Conservation (phyloP, 179 eudicot species). For the Camellia oleifera region DNA sequence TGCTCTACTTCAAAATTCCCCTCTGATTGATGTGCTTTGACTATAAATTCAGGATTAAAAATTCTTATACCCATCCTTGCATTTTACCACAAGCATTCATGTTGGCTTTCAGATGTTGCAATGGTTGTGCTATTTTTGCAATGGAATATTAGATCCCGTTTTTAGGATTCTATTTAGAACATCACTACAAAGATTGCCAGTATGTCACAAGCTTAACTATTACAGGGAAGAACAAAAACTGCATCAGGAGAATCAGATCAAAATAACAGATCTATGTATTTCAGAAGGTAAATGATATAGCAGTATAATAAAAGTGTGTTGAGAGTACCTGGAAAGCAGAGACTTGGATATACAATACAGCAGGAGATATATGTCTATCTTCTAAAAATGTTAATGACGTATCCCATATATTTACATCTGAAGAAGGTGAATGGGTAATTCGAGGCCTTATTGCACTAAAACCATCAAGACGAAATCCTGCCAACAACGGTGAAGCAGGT, state of each 20-base stretch:
- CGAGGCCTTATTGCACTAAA: constrained; percentile 85
- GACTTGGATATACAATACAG: constrained; percentile 78
- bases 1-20: no score
- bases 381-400: constrained; percentile 48
- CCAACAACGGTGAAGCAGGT: constrained; percentile 81
- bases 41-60: no score
- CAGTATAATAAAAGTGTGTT: background rate
- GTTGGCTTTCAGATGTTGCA: no score
- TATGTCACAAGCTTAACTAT: background rate
- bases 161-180: no score
- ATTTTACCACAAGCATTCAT: no score
- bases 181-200: background rate
- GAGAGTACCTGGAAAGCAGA: constrained; percentile 75
- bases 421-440: constrained; percentile 72
- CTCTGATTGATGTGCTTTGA: no score
- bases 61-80: no score
- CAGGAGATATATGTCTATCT: constrained; percentile 68
- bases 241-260: background rate
- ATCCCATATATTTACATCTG: constrained; percentile 45
- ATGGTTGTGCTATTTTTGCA: no score
- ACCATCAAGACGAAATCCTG: constrained; percentile 92
- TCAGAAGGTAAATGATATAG: background rate
- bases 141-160: no score
- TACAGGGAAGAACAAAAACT: constrained; percentile 1
- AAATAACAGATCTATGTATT: background rate